Evolutionary conservation across 2,329 filamentous ascomycete genomes (phyloP).

Genomic region (Exutisphaerella laricina): DNA sequence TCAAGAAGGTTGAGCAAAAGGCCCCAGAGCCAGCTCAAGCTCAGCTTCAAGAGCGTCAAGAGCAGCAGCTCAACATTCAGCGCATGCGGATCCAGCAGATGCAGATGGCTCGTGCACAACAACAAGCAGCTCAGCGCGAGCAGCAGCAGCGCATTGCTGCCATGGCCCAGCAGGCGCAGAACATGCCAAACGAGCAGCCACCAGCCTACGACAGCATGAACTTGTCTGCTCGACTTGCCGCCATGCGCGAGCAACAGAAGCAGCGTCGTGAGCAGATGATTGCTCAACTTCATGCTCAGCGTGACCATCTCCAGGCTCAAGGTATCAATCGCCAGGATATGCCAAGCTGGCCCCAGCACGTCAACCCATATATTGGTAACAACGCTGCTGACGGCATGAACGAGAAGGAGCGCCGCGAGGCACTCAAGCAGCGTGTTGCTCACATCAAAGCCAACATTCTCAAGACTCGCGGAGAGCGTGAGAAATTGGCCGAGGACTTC

Average conservation of each 20-base stretch:
- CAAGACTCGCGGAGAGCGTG: conserved; percentile 30
- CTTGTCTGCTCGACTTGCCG: conserved; percentile 21
- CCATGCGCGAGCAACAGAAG: conserved; percentile 28
- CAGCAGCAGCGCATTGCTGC: conserved; percentile 2
- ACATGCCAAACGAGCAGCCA: conserved; percentile 18
- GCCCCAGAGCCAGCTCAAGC: conserved; percentile 6
- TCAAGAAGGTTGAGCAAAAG: conserved; percentile 37
- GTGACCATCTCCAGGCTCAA: conserved; percentile 18
- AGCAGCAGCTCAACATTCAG: conserved; percentile 11
- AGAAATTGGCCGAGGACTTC: conserved; percentile 19
- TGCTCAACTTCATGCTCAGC: conserved; percentile 22
- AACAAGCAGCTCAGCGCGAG: conserved; percentile 28
- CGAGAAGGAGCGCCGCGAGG: conserved; percentile 27
- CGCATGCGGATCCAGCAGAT: conserved; percentile 9
- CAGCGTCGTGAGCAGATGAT: conserved; percentile 34
- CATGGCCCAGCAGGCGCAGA: conserved; percentile 5
- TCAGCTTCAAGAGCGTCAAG: conserved; percentile 6
- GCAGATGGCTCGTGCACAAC: conserved; percentile 28
- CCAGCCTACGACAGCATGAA: conserved; percentile 20
- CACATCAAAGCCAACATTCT: conserved; percentile 31
- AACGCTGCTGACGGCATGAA: conserved; percentile 5
- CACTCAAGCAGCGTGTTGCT: conserved; percentile 29
- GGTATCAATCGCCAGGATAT: conserved; percentile 14
- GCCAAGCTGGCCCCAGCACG: conserved; percentile 10
- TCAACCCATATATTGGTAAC: conserved; percentile 6